Evolutionary conservation across 495 filamentous ascomycete species (phyloP).

Genomic region (Aspergillus kassunensis): DNA sequence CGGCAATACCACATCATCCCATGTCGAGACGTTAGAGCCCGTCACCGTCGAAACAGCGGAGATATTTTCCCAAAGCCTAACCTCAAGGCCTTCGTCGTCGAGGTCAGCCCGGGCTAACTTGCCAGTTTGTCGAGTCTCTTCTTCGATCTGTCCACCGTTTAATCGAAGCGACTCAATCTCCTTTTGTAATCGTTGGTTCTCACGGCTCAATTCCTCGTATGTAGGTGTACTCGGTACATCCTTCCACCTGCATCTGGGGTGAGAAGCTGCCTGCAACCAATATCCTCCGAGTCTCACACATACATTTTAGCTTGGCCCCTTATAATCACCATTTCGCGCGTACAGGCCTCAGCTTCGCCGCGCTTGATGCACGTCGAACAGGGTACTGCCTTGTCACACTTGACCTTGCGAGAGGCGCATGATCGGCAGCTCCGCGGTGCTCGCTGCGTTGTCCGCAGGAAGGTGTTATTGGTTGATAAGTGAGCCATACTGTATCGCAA

Average conservation of each 20-base stretch:
- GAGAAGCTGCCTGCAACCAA: background rate
- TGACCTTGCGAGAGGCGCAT: conserved; percentile 3
- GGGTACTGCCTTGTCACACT: conserved; percentile 1
- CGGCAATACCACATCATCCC: background rate
- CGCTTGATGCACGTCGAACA: conserved; percentile 4
- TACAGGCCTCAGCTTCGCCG: background rate
- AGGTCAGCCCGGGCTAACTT: background rate
- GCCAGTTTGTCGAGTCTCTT: background rate
- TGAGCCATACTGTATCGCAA: background rate
- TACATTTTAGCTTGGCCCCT: background rate
- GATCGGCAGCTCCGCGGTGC: conserved; percentile 3
- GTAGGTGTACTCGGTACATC: background rate
- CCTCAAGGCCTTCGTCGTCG: conserved; percentile 2
- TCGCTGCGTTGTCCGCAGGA: background rate
- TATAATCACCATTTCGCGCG: background rate
- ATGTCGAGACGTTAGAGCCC: background rate
- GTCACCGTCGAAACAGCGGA: background rate
- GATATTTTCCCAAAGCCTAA: background rate
- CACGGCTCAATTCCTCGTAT: background rate
- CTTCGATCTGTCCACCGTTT: background rate
- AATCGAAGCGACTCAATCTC: background rate
- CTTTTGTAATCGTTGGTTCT: background rate
- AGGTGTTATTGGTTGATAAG: background rate
- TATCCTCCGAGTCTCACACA: background rate
- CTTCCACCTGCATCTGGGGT: background rate